phyloP scores from a whole-genome alignment of 73 alveolate species.

The Stentor coeruleus region DNA sequence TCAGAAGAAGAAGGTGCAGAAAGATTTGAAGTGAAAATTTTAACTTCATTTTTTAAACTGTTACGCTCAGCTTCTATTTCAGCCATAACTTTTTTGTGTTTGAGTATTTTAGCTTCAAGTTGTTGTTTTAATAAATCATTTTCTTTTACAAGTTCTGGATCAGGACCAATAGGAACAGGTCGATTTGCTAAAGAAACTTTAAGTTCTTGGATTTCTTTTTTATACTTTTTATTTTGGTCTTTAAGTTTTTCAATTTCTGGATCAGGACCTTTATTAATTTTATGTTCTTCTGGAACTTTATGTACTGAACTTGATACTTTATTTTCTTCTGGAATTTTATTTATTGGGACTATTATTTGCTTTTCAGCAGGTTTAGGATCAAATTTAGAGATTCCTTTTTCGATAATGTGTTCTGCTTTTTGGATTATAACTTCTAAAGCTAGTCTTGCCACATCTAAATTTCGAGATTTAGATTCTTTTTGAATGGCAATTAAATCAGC shows the following conservation, averaged over 20 bases:
- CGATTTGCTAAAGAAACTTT: background rate
- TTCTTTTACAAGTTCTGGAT: background rate
- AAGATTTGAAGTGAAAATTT: background rate
- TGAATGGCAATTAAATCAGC: background rate
- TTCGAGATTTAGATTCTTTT: background rate
- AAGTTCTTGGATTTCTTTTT: background rate
- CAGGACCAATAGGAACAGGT: background rate
- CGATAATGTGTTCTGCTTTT: background rate
- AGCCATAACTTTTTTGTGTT: background rate
- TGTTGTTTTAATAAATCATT: background rate
- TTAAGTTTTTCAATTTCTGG: background rate
- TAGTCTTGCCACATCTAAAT: background rate
- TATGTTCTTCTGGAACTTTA: too few species aligned
- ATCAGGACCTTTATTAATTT: too few species aligned
- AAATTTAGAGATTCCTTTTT: too few species aligned
- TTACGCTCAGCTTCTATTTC: background rate
- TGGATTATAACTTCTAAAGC: background rate
- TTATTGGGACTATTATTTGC: too few species aligned
- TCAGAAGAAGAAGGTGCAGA: background rate
- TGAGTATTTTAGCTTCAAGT: background rate
- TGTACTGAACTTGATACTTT: too few species aligned
- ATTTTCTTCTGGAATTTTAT: too few species aligned
- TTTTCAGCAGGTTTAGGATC: background rate
- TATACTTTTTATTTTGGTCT: too few species aligned
- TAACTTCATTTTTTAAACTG: background rate